A percentile compares a stretch with the other conserved stretches of the same genome.
phyloP scores from a whole-genome alignment of 352 stramenopile species.

The Pythium pyrilobum region DNA sequence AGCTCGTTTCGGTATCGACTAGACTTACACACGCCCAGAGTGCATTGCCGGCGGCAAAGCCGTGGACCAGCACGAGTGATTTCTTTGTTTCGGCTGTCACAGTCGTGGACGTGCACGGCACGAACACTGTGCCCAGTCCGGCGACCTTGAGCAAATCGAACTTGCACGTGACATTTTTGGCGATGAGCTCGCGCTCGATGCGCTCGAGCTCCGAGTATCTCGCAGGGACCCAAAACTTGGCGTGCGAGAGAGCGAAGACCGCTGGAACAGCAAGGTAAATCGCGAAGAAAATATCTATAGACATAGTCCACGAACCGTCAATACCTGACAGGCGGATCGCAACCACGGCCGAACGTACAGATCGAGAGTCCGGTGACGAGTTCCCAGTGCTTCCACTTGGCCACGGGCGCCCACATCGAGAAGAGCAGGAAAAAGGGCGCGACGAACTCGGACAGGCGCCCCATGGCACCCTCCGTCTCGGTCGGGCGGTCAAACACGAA shows the following conservation, averaged over 20 bases:
- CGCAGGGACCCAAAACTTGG: slow-evolving; percentile 42
- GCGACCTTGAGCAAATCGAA: slow-evolving; percentile 52
- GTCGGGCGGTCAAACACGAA: slow-evolving; percentile 27
- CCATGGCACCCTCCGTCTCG: slow-evolving; percentile 19
- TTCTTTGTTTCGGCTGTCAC: slow-evolving; percentile 17
- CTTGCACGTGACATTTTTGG: slow-evolving; percentile 29
- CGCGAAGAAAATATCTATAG: slow-evolving; percentile 24
- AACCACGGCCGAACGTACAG: slow-evolving; percentile 20
- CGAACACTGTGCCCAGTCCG: slow-evolving; percentile 51
- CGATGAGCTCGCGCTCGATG: slow-evolving; percentile 42
- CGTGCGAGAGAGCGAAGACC: slow-evolving; percentile 29
- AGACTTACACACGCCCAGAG: slow-evolving; percentile 59
- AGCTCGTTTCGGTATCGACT: background rate
- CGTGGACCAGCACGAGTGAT: slow-evolving; percentile 56
- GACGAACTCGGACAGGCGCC: slow-evolving; percentile 20
- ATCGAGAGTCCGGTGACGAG: slow-evolving; percentile 23
- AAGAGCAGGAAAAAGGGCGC: slow-evolving; percentile 25
- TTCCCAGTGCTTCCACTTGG: slow-evolving; percentile 27
- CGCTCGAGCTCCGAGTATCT: slow-evolving; percentile 40
- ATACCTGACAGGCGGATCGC: background rate
- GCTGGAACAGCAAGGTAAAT: slow-evolving; percentile 31
- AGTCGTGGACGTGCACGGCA: slow-evolving; percentile 49
- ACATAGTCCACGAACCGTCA: background rate
- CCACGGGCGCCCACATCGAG: slow-evolving; percentile 21
- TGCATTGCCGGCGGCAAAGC: slow-evolving; percentile 56